Conservation (phyloP, 2,329 filamentous ascomycete genomes). For the Magnaporthiopsis rhizophila region DNA sequence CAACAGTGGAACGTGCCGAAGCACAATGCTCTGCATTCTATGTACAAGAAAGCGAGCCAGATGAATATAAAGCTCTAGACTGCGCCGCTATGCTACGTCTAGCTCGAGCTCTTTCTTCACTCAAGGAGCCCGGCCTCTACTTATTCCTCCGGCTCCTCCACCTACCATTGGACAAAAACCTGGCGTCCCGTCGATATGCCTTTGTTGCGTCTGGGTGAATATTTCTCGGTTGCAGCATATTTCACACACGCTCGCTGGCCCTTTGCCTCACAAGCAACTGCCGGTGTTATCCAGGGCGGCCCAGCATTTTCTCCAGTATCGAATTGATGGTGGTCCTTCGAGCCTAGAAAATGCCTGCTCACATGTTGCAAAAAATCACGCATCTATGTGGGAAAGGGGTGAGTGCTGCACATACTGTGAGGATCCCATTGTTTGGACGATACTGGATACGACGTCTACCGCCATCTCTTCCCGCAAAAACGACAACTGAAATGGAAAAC, state of each 20-base stretch:
- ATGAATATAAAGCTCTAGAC: not conserved
- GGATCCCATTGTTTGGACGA: not conserved
- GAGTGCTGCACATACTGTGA: no score
- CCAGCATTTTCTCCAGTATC: not conserved
- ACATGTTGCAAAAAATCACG: not conserved
- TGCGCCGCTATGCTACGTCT: not conserved
- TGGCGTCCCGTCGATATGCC: not conserved
- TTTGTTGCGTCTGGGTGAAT: not conserved
- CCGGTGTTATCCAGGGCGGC: not conserved
- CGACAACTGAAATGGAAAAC: slow-evolving; percentile 10
- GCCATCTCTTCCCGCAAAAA: slow-evolving; percentile 40
- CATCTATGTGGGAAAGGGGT: not conserved
- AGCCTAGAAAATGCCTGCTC: not conserved
- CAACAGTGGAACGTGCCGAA: no score
- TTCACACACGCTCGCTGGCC: not conserved
- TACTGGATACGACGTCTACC: slow-evolving; percentile 51
- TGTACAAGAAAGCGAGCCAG: not conserved
- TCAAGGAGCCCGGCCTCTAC: not conserved
- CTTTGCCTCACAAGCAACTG: not conserved
- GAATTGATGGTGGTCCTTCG: not conserved
- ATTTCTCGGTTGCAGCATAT: not conserved
- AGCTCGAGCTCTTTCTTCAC: not conserved
- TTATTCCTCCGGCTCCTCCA: no score
- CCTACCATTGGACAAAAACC: not conserved
- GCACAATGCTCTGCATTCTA: not conserved